These are phyloP conservation scores for Starmera quercuum DNA, from an alignment of 805 yeast genomes.

Conservation along the genomic window DNA sequence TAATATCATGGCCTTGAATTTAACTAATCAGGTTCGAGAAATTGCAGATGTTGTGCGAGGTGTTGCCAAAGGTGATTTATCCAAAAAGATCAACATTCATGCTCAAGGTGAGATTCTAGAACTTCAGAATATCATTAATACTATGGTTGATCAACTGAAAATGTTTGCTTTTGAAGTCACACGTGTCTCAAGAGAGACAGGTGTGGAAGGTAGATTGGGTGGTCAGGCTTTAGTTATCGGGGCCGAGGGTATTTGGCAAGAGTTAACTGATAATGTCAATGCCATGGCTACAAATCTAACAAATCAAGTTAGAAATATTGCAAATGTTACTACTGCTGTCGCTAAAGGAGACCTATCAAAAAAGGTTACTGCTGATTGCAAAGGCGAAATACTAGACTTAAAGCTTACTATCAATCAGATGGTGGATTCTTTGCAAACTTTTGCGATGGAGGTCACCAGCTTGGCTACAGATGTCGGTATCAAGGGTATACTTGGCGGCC, in stretches of 20 bases:
- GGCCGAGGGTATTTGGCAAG: slow-evolving; percentile 86
- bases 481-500: slow-evolving; percentile 87
- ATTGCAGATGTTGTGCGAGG: slow-evolving; percentile 90
- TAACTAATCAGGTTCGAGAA: slow-evolving; percentile 82
- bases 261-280: slow-evolving; percentile 79
- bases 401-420: slow-evolving; percentile 83
- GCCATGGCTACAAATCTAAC: slow-evolving; percentile 88
- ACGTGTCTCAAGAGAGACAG: slow-evolving; percentile 82
- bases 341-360: slow-evolving; percentile 85
- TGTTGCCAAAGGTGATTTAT: slow-evolving; percentile 83
- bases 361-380: slow-evolving; percentile 83
- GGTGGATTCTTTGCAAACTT: slow-evolving; percentile 87
- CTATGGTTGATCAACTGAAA: slow-evolving; percentile 84
- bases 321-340: slow-evolving; percentile 80
- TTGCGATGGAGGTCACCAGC: slow-evolving; percentile 81
- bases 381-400: slow-evolving; percentile 81
- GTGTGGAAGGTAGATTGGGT: slow-evolving; percentile 81
- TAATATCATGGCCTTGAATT: slow-evolving; percentile 80
- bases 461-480: slow-evolving; percentile 93
- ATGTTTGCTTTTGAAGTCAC: slow-evolving; percentile 87
- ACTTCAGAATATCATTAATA: slow-evolving; percentile 75
- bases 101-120: slow-evolving; percentile 87
- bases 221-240: slow-evolving; percentile 82
- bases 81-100: slow-evolving; percentile 77
- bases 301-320: slow-evolving; percentile 82